Percentiles rank a stretch among this genome's conserved stretches.
phyloP scores from a whole-genome alignment of 169 alveolate species.

The Cryptosporidium sp. region DNA sequence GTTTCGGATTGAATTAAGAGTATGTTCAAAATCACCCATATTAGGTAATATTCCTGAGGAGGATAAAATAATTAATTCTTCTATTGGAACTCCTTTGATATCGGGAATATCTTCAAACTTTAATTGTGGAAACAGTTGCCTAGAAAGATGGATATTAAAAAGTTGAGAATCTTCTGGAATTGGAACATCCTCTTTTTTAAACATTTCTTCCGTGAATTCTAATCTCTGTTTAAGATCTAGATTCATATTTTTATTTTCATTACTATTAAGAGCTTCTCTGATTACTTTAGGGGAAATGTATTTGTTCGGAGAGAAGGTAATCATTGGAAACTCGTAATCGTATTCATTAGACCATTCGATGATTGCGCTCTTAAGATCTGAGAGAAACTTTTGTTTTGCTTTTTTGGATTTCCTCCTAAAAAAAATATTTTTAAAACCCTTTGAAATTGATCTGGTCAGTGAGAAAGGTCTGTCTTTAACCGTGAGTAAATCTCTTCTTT shows the following conservation, averaged over 20 bases:
- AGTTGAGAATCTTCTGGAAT: neutral
- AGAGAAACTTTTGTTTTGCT: constrained; percentile 17
- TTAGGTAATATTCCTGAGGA: constrained; percentile 55
- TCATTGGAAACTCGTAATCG: constrained; percentile 49
- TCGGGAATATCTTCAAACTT: constrained; percentile 63
- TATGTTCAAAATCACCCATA: constrained; percentile 46
- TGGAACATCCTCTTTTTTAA: neutral
- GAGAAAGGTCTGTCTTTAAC: constrained; percentile 62
- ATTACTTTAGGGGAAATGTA: constrained; percentile 6
- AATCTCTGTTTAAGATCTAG: neutral
- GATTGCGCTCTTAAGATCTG: constrained; percentile 20
- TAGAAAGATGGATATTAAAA: constrained; percentile 34
- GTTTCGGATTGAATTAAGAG: constrained; percentile 12
- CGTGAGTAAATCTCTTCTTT: constrained; percentile 51
- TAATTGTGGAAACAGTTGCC: constrained; percentile 49
- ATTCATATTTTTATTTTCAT: neutral
- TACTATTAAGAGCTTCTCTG: neutral
- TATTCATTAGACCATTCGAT: constrained; percentile 49
- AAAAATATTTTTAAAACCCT: constrained; percentile 62
- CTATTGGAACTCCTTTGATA: constrained; percentile 52
- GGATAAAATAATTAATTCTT: constrained; percentile 29
- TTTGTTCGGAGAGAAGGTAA: constrained; percentile 30
- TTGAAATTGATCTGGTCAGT: constrained; percentile 46
- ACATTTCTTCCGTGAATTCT: constrained; percentile 22
- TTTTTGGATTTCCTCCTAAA: constrained; percentile 40